Evolutionary conservation across 495 filamentous ascomycete genomes (phyloP), one percentile per base, ranked within the genome.

Genomic region (Xylaria grammica): DNA sequence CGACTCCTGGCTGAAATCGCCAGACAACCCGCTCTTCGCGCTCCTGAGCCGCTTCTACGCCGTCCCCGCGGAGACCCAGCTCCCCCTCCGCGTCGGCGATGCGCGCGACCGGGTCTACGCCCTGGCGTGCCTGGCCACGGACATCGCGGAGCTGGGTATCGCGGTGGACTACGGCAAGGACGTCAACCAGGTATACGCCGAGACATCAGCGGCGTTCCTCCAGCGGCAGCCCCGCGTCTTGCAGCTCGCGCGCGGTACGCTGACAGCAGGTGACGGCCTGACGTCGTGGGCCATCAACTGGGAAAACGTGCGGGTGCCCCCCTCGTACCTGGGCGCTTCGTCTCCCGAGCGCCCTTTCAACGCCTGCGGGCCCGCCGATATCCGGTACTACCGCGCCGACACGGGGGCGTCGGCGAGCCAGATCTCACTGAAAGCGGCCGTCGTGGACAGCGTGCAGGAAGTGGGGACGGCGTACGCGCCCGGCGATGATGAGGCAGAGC

Each of bases 41-140:
- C 46, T 65, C 4, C 63, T 65, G 0, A 60, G 17, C 48, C 63
- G 48, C 26, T 65, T 36, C 55, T 60, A 44, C 17, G 53, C 51
- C 11, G 44, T 15, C 22, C 36, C 61, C 1, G 17, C 26, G 0
- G 49, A 55, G 36, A 32, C 29, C 13, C 52, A 29, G 20, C 55
- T 40, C 3, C 36, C 45, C 22, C 38, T 72, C 29, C 68, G 65
- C 8, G 63, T 69, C 26, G 55, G 29, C 0, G 60, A 71, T 45
- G 50, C 66, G 7, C 62, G 68, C 15, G 70, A 73, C 48, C 58
- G 63, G 50, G 65, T 73, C 48, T 73, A 71, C 48, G 70, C 68
- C 0, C 60, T 69, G 3, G 46, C 65, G 1, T 69, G 70, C 19
- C 24, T 73, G 17, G 36, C 67, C n/a, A 65, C 59, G 4, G 50